Evolutionary conservation across 1,284 basidiomycete genomes (phyloP).

Genomic region (Puccinia coronata): DNA sequence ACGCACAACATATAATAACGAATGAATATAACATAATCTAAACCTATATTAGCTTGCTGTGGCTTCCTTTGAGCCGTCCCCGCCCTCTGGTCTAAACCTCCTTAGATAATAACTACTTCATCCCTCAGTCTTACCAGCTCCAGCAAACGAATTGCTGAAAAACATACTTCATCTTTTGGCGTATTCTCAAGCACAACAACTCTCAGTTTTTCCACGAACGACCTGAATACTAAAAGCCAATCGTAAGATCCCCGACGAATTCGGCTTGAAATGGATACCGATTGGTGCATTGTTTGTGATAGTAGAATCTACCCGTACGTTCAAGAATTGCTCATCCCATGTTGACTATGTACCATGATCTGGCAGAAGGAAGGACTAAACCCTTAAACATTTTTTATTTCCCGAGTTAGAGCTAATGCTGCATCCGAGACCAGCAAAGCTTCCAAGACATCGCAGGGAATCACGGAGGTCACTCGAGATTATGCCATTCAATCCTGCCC

Average conservation of each 20-base stretch:
- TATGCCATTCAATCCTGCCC: background rate
- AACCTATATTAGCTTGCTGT: too few species aligned
- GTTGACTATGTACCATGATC: too few species aligned
- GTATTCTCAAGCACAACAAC: background rate
- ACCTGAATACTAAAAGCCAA: background rate
- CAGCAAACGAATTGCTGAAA: background rate
- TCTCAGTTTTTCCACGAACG: background rate
- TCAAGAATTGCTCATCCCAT: background rate
- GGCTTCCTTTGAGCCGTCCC: too few species aligned
- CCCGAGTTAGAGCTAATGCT: background rate
- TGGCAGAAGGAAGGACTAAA: background rate
- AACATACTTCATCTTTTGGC: background rate
- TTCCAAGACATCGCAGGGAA: background rate
- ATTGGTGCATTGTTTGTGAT: conserved; percentile 1
- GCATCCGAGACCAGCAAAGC: background rate
- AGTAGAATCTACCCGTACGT: background rate
- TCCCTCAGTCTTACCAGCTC: too few species aligned
- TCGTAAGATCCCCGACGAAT: background rate
- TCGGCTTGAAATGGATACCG: background rate
- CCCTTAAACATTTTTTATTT: background rate
- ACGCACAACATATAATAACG: too few species aligned
- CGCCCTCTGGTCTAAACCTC: too few species aligned
- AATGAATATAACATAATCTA: background rate
- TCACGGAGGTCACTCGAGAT: background rate
- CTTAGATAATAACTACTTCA: too few species aligned